Evolutionary conservation across 495 filamentous ascomycete species (phyloP).

Genomic region (Beverwykella pulmonaria): DNA sequence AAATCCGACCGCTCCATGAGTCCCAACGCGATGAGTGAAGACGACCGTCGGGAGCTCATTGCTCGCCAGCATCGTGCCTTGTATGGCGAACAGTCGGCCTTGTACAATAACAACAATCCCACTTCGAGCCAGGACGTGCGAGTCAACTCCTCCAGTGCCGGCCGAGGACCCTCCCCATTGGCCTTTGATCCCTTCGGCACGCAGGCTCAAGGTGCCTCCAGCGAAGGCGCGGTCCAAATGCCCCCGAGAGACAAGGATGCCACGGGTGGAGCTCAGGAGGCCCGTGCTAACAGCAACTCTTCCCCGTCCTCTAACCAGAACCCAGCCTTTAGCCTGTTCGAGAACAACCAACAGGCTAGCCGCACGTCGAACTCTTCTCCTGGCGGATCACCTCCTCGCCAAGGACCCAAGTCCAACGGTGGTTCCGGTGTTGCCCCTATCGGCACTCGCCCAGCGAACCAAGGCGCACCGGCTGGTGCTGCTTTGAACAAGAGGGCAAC

Average conservation of each 20-base stretch:
- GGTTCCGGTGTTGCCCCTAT: conserved; percentile 83
- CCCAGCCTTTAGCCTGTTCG: conserved; percentile 66
- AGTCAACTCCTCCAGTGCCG: conserved; percentile 47
- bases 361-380: conserved; percentile 90
- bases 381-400: conserved; percentile 79
- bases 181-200: conserved; percentile 66
- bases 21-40: conserved; percentile 88
- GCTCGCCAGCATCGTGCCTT: conserved; percentile 90
- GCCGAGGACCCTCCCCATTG: conserved; percentile 65
- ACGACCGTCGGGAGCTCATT: conserved; percentile 93
- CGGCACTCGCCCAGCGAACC: conserved; percentile 75
- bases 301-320: conserved; percentile 74
- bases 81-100: conserved; percentile 72
- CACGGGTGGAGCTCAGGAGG: conserved; percentile 57
- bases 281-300: conserved; percentile 85
- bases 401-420: conserved; percentile 58
- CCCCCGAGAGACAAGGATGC: conserved; percentile 47
- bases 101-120: conserved; percentile 60
- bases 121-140: conserved; percentile 57
- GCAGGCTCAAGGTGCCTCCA: conserved; percentile 44
- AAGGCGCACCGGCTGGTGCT: conserved; percentile 61
- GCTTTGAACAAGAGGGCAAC: conserved; percentile 82
- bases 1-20: conserved; percentile 92
- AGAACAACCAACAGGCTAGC: conserved; percentile 73
- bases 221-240: conserved; percentile 51